Base-by-base conservation (phyloP, 1,284 basidiomycete species). In the Tremellales sp. region DNA sequence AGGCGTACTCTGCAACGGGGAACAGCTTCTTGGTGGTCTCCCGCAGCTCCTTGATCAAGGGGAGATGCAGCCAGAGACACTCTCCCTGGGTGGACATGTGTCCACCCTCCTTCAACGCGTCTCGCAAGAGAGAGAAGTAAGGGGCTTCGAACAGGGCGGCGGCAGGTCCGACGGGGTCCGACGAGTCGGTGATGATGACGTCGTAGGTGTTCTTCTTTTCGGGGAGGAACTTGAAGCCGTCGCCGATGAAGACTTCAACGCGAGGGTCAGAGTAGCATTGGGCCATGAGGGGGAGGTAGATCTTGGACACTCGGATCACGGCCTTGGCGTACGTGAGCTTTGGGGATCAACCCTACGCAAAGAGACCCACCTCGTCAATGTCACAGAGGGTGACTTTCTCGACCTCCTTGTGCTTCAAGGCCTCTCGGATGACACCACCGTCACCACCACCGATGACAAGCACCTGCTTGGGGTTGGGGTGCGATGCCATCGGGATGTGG, bases 151-250 rank as follows among this genome's bases (percentile, higher is more conserved):
- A 98, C 58, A 98, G 85, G 24, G 87, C 83, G 50, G 85, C 85
- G 43, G 94, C 94, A 37, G 94, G 94, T 33, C 95, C 94, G 51
- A 97, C 92, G 39, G 95, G 94, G 74, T 98, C 95, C 21, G 93
- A 97, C 31, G 93, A 97, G 74, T 98, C 94, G 57, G 91, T 98
- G 77, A 98, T 87, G 78, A 98, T 97, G 57, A 89, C 90, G 70
- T 99, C 94, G 81, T 97, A 99, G 54, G 85, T 84, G 56, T 84
- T 79, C 65, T 87, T 81, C 74, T 94, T 86, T 53, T 90, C 85
- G 37, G 86, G 83, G 48, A 99, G 83, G 81, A 94, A 98, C 68
- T 90, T 88, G 82, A 97, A 97, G 47, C 94, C 94, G 65, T 98
- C 94, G 42, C 94, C 94, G 63, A 98, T 84, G 76, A 83, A 79